Evolutionary conservation across 441 rosid genomes (phyloP).

Genomic region (Isatis lusitanica): DNA sequence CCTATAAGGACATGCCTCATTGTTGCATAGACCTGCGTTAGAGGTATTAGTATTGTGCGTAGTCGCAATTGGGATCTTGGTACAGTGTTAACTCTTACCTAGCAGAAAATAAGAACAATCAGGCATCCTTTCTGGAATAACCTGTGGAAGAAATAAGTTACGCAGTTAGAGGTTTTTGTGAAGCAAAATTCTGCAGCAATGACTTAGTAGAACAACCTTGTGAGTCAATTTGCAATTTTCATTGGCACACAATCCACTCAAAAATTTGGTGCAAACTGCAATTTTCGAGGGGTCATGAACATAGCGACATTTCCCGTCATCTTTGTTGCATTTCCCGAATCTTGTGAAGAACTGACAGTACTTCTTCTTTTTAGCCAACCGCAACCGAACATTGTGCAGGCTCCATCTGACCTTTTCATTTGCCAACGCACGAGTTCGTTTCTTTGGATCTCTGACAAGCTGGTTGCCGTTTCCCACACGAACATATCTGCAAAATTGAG

Average conservation of each 20-base stretch:
- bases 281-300: conserved; percentile 93
- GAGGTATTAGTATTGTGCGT: conserved; percentile 34
- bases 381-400: conserved; percentile 86
- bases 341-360: conserved; percentile 97
- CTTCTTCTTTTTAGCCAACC: conserved; percentile 77
- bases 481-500: conserved; percentile 66
- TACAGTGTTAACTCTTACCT: conserved; percentile 49
- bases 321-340: conserved; percentile 97
- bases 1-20: conserved; percentile 77
- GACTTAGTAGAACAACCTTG: conserved; percentile 53
- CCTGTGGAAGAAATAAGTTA: conserved; percentile 51
- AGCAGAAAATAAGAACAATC: conserved; percentile 94
- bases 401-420: conserved; percentile 98
- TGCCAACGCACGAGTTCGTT: conserved; percentile 83
- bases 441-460: conserved; percentile 96
- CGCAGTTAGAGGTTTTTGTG: conserved; percentile 21
- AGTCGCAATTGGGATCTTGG: not conserved
- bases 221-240: conserved; percentile 91
- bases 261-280: conserved; percentile 93
- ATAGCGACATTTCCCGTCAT: conserved; percentile 88
- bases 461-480: conserved; percentile 95
- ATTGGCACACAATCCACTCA: conserved; percentile 79
- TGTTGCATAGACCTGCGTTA: conserved; percentile 84
- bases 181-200: conserved; percentile 19
- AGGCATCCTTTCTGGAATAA: conserved; percentile 98